Evolutionary conservation across 2,329 filamentous ascomycete species (phyloP).

Genomic region (Diplocarpon rosae): DNA sequence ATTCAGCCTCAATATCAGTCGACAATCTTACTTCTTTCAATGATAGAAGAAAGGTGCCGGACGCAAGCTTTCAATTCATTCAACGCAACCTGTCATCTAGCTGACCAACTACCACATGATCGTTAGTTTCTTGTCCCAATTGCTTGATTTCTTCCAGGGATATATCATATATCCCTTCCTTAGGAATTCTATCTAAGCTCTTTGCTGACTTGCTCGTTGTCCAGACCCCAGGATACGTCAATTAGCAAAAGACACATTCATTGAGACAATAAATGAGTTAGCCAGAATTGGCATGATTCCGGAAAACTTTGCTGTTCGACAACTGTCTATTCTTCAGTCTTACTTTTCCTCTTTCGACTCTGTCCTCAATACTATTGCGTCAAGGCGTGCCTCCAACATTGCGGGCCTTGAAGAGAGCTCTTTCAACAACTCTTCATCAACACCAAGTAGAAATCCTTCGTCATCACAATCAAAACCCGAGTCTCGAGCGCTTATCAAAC

Average conservation of each 20-base stretch:
- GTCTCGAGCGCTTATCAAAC: constrained; percentile 1
- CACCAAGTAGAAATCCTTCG: not conserved
- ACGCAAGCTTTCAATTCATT: constrained; percentile 19
- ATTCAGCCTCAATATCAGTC: constrained; percentile 17
- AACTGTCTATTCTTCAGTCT: constrained; percentile 13
- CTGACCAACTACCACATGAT: constrained; percentile 18
- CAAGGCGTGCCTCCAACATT: constrained; percentile 4
- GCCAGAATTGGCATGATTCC: constrained; percentile 21
- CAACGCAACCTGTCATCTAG: constrained; percentile 16
- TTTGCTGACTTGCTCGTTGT: too few species aligned
- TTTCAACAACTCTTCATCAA: constrained; percentile 1
- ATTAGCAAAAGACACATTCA: constrained; percentile 19
- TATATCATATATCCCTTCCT: too few species aligned
- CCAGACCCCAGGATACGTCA: constrained; percentile 17
- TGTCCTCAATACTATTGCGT: constrained; percentile 18
- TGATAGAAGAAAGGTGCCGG: constrained; percentile 24
- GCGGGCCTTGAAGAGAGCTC: not conserved
- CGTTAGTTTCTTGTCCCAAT: not conserved
- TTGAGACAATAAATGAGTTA: constrained; percentile 17
- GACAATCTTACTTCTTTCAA: constrained; percentile 22
- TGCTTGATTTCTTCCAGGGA: too few species aligned
- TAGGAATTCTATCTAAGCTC: too few species aligned
- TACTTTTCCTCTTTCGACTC: constrained; percentile 22
- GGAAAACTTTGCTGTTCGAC: constrained; percentile 13
- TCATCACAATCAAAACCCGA: not conserved